Conservation (phyloP, 345 rosid genomes). For the Gossypium herbaceum region DNA sequence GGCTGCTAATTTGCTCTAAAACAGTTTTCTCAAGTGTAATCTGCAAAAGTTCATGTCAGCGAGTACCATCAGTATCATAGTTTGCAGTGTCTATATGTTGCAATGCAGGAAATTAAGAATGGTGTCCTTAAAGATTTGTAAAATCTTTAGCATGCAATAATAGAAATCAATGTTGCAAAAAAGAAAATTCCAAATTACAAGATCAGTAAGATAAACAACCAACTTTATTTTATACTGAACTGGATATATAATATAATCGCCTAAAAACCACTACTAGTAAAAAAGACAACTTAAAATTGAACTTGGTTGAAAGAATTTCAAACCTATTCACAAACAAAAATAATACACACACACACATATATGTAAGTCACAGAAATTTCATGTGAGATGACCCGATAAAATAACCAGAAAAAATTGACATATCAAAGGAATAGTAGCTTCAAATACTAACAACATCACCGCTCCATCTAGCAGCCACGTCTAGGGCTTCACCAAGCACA, state of each 20-base stretch:
- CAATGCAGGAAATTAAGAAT: neutral
- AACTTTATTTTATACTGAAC: neutral
- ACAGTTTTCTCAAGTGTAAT: slow-evolving; percentile 91
- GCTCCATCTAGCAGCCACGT: slow-evolving; percentile 94
- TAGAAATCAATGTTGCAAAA: slow-evolving; percentile 3
- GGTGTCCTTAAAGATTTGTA: neutral
- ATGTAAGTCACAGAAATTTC: neutral
- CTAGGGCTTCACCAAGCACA: slow-evolving; percentile 93
- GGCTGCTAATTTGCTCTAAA: slow-evolving; percentile 81
- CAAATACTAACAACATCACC: slow-evolving; percentile 91
- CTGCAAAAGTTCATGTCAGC: slow-evolving; percentile 32
- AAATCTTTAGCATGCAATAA: neutral
- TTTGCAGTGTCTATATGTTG: slow-evolving; percentile 7
- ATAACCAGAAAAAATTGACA: slow-evolving; percentile 13
- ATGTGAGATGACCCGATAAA: neutral
- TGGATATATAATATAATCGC: neutral
- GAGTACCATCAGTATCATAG: slow-evolving; percentile 26
- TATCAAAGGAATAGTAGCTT: slow-evolving; percentile 7
- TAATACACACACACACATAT: neutral
- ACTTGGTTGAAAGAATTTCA: neutral
- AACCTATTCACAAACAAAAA: slow-evolving; percentile 12
- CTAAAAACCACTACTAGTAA: neutral
- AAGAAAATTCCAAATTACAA: neutral
- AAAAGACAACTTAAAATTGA: neutral
- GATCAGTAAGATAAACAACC: neutral